These are phyloP conservation scores for Erysimum cheiri DNA, from an alignment of 441 rosid species.

Conservation along the genomic window DNA sequence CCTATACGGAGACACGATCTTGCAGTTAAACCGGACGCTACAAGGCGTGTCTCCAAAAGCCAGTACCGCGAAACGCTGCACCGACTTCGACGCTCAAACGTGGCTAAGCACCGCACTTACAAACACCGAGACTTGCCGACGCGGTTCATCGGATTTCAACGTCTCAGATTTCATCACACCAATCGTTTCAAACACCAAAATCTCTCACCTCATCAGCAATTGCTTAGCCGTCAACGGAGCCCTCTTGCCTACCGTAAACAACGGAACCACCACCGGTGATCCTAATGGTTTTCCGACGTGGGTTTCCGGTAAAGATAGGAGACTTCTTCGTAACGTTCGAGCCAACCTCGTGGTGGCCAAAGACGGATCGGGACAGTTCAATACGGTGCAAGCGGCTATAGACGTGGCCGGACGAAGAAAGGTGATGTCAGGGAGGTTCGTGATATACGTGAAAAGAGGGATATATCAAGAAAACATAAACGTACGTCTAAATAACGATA, in stretches of 20 bases:
- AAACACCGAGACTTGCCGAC: constrained; percentile 67
- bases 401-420: constrained; percentile 68
- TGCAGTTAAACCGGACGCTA: constrained; percentile 66
- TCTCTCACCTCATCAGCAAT: constrained; percentile 63
- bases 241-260: constrained; percentile 37
- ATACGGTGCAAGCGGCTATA: constrained; percentile 70
- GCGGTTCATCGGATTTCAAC: constrained; percentile 69
- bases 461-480: constrained; percentile 78
- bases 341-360: constrained; percentile 76
- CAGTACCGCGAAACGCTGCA: constrained; percentile 41
- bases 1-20: constrained; percentile 58
- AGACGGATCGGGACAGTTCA: constrained; percentile 77
- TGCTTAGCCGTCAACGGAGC: constrained; percentile 54
- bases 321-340: constrained; percentile 44
- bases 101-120: constrained; percentile 90
- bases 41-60: constrained; percentile 41
- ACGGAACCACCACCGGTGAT: constrained; percentile 16
- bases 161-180: constrained; percentile 63
- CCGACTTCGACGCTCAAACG: constrained; percentile 75
- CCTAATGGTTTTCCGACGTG: constrained; percentile 54
- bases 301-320: constrained; percentile 55
- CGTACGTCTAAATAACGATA: constrained; percentile 53
- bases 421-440: constrained; percentile 50
- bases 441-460: constrained; percentile 77
- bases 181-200: constrained; percentile 50